Percentiles rank a stretch among this genome's conserved stretches.
These are phyloP conservation scores for Mycena epipterygia DNA, from an alignment of 768 basidiomycete genomes.

Conservation along the genomic window DNA sequence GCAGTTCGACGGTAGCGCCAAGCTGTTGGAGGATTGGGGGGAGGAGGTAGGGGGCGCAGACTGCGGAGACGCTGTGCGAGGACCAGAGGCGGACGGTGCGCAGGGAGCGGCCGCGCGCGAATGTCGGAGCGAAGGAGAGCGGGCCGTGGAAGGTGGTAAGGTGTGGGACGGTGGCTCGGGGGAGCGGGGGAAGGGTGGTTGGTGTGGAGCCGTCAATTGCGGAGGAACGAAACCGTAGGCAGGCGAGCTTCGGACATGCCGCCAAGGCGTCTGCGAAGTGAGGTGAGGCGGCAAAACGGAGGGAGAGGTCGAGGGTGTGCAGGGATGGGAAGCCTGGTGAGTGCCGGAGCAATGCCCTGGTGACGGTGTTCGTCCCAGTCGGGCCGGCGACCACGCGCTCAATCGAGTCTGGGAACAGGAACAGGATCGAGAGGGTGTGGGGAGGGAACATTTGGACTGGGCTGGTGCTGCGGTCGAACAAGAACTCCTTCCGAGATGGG, in stretches of 20 bases:
- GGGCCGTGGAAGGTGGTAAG: slow-evolving; percentile 40
- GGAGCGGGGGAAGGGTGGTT: slow-evolving; percentile 15
- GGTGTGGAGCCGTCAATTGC: slow-evolving; percentile 23
- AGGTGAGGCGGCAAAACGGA: slow-evolving; percentile 27
- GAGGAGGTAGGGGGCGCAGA: slow-evolving; percentile 26
- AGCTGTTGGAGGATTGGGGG: slow-evolving; percentile 32
- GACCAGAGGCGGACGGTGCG: slow-evolving; percentile 38
- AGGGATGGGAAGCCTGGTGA: slow-evolving; percentile 22
- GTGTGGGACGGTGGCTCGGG: slow-evolving; percentile 21
- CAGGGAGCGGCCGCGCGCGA: slow-evolving; percentile 31
- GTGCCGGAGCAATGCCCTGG: slow-evolving; percentile 21
- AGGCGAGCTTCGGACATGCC: slow-evolving; percentile 32
- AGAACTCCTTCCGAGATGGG: slow-evolving; percentile 29
- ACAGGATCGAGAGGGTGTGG: slow-evolving; percentile 20
- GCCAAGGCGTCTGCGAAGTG: slow-evolving; percentile 34
- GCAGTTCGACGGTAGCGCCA: not conserved
- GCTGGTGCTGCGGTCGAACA: slow-evolving; percentile 34
- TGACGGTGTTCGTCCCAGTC: slow-evolving; percentile 36
- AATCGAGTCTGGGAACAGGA: slow-evolving; percentile 29
- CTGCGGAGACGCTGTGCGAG: slow-evolving; percentile 33
- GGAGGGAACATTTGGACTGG: slow-evolving; percentile 18
- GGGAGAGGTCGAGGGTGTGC: slow-evolving; percentile 33
- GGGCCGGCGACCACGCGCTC: slow-evolving; percentile 33
- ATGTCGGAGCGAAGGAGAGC: slow-evolving; percentile 22
- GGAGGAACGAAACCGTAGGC: slow-evolving; percentile 36